Base-by-base conservation (phyloP, 2,329 filamentous ascomycete species). In the Xylaria polymorpha region DNA sequence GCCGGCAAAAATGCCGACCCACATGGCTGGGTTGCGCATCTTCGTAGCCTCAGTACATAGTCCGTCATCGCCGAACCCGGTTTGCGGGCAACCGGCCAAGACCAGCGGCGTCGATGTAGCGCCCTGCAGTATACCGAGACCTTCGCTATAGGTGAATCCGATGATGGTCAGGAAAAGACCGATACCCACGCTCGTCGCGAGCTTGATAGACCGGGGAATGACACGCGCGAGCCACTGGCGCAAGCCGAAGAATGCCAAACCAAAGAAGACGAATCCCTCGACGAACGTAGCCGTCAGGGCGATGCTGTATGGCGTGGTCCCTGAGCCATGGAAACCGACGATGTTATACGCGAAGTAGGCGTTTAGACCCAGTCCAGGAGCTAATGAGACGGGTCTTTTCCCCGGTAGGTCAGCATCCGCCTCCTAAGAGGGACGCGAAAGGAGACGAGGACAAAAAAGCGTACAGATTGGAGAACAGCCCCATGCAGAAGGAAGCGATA, bases 201-300 rank as follows among this genome's bases (percentile, higher is more conserved):
- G 88, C 81, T 97, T 97, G 82, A 97, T 94, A 64, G 91, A 94
- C 48, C 88, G 87, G 1, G 94, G 94, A 71, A 97, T 94, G 51
- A 92, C 90, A 73, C 93, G 89, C 20, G 94, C 94, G 32, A 97
- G 88, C 93, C 93, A 97, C 79, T 97, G 94, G 15, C 94, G 91
- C 82, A 97, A 86, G 44, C 94, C 94, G 61, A 94, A 85, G 43
- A 97, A 79, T 1, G 94, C 94, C 48, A 97, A 86, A 1, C 83
- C 92, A 60, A 97, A 88, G 81, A 97, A 97, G 70, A 97, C 90
- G 79, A 92, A 92, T 44, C 94, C 94, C 80, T 97, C 94, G 15
- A 96, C 91, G 78, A 97, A 97, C 73, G 96, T 94, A 63, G 94
- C 93, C 4, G 93, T 96, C 44, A 97, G 82, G 41, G 94, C 94